Base-by-base conservation (phyloP, 1,284 basidiomycete species). In the Ustilago xerochloae region DNA sequence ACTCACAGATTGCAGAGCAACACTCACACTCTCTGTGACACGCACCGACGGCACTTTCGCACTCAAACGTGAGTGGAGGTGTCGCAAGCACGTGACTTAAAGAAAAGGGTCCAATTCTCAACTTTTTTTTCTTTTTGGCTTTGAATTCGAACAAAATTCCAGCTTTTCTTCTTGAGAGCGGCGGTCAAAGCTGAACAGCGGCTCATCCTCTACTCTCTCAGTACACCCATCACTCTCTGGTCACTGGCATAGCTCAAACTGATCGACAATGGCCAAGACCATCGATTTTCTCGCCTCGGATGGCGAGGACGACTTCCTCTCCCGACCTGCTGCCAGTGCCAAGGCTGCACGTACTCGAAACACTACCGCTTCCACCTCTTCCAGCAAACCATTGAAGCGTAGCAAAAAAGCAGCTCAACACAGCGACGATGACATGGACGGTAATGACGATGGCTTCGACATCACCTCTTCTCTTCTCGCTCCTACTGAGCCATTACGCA, bases 271-370 rank as follows among this genome's bases (percentile, higher is more conserved):
- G 78, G 66, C 75, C 26, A 69, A 69, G 50, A 74, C 65, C 16
- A 67, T 81, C 62, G 79, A 81, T 59, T 81, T 81, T 51, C 63
- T 81, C 41, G 75, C 73, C 45, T 75, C 66, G 9, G 75, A 78
- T 38, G 80, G 75, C 57, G 74, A 80, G 32, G 56, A 55, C 47
- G 49, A 68, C 33, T 55, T 62, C n/a, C 22, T 38, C 7, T 13
- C 61, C 18, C 52, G 41, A 29, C 48, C 65, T 32, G 46, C n/a
- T n/a, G n/a, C n/a, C n/a, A n/a, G n/a, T n/a, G n/a, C 59, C 43
- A 68, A 57, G 20, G 10, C 53, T 6, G 30, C 33, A 6, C 22
- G 13, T 18, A 56, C 56, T 30, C 43, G n/a, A 36, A 57, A 55
- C 52, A 53, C 66, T 43, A 50, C 61, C 29, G 56, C 66, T 48